A percentile compares a stretch with the other conserved stretches of the same genome.
Evolutionary conservation across 768 basidiomycete species (phyloP).

Genomic region (Lentinula sp.): DNA sequence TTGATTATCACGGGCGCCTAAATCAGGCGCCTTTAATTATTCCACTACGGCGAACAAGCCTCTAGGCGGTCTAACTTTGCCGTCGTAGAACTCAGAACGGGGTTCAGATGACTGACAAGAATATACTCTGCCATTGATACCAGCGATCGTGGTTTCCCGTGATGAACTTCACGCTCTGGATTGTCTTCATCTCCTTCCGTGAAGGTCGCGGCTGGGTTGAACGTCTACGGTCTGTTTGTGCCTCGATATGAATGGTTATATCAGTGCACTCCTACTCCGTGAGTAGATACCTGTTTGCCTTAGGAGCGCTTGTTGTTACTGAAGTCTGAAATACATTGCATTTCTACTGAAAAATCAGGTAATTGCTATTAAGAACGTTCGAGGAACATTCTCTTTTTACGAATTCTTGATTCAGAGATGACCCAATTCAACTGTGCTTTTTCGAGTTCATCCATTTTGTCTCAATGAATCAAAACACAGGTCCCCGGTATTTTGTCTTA

Average conservation of each 20-base stretch:
- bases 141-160: neutral
- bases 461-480: neutral
- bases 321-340: neutral
- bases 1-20: too few species aligned
- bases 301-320: too few species aligned
- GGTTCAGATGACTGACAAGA: neutral
- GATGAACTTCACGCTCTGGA: neutral
- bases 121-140: neutral
- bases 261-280: too few species aligned
- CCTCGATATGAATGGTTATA: too few species aligned
- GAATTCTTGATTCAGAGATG: too few species aligned
- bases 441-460: neutral
- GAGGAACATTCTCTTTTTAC: too few species aligned
- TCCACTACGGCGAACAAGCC: too few species aligned
- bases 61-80: neutral
- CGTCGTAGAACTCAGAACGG: neutral
- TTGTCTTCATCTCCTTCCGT: neutral
- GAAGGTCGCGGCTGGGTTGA: neutral
- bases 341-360: neutral
- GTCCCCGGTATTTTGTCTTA: neutral
- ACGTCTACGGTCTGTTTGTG: neutral
- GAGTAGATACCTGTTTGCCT: too few species aligned
- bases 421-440: neutral
- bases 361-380: too few species aligned
- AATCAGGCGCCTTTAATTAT: too few species aligned